Base-by-base conservation (phyloP, 345 rosid species). In the Eutrema japonicum region DNA sequence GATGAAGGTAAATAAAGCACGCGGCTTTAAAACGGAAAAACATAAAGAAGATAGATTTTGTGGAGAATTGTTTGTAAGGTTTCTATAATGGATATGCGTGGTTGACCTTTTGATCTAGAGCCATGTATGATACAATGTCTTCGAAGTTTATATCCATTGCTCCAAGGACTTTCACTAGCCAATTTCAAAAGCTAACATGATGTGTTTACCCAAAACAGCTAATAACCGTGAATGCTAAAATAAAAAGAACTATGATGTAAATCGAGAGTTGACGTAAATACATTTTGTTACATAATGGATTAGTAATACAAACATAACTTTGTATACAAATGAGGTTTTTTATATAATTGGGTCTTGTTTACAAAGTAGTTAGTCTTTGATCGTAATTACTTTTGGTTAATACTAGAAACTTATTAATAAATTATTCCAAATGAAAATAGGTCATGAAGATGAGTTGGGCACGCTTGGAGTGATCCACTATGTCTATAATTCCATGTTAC, bases 381-480 rank as follows among this genome's bases (percentile, higher is more conserved):
- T 71, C 62, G 5, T 8, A 50, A 30, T 13, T 16, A 18, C 43
- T 61, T 37, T 27, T 27, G 14, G 50, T n/a, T 32, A 40, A 71
- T 32, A 43, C 61, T 60, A 51, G 12, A 41, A 37, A 11, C 29
- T 70, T 32, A 63, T 48, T 35, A 27, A 35, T 47, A 35, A 51
- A 11, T 30, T 16, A 51, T 40, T 51, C 55, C 32, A 18, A 14
- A 47, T 55, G 56, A 42, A 66, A 29, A 66, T 66, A 27, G 56
- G 56, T 64, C 57, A 73, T 46, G 58, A 30, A 66, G 37, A 66
- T 66, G 22, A 33, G 41, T 51, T 13, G 10, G 42, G 56, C 73
- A 75, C 73, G 64, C 68, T 68, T 68, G 68, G 46, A 67, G 62
- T 49, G 68, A 58, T 67, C 53, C 68, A 75, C 56, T 58, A 50